Percentiles rank a stretch among this genome's conserved stretches.
Conservation (phyloP, 169 alveolate species). For the Plasmodium knowlesi region DNA sequence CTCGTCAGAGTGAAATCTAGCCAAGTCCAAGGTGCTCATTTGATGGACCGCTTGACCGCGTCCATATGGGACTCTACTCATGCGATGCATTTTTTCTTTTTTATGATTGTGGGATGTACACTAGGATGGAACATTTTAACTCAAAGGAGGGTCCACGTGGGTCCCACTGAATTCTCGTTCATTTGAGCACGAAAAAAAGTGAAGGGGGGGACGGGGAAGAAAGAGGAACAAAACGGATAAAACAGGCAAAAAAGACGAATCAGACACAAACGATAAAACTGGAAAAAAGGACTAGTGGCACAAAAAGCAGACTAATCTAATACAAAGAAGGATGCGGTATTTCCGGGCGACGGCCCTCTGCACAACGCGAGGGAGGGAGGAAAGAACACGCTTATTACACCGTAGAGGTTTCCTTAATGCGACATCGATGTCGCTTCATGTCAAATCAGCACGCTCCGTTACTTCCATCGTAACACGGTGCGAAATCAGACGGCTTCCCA, state of each 20-base stretch:
- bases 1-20: neutral
- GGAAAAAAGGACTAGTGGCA: neutral
- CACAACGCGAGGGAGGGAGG: neutral
- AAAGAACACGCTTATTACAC: neutral
- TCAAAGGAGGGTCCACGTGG: neutral
- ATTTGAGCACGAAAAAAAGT: neutral
- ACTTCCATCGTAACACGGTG: neutral
- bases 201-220: neutral
- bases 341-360: neutral
- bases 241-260: neutral
- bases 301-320: neutral
- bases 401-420: neutral
- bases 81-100: neutral
- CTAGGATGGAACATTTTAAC: neutral
- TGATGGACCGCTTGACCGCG: neutral
- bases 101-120: slow-evolving; percentile 9
- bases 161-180: neutral
- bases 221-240: neutral
- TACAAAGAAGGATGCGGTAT: neutral
- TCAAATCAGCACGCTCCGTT: neutral
- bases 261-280: neutral
- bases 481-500: neutral
- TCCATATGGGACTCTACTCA: neutral
- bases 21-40: neutral
- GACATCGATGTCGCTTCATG: neutral